phyloP scores from a whole-genome alignment of 2,329 filamentous ascomycete species.

The Verticillium alfalfae region DNA sequence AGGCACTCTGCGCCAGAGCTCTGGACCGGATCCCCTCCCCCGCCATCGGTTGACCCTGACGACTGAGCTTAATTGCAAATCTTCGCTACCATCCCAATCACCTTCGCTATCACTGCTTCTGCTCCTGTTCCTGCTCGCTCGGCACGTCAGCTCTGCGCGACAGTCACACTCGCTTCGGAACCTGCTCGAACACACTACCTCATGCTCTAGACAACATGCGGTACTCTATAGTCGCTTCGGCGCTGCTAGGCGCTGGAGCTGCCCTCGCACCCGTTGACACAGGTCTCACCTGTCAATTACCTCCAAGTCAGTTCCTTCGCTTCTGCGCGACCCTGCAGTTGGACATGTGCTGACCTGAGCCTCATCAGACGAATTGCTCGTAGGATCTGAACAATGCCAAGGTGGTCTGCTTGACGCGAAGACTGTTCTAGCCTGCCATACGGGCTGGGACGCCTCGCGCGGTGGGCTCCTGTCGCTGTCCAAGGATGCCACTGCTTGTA shows the following conservation, averaged over 20 bases:
- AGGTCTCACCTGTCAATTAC: conserved; percentile 1
- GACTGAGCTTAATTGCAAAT: neutral
- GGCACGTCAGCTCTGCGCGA: neutral
- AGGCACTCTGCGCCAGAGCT: neutral
- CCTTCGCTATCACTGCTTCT: neutral
- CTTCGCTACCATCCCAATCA: neutral
- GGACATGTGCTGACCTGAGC: neutral
- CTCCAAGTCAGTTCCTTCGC: neutral
- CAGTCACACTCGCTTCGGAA: neutral
- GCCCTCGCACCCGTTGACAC: conserved; percentile 34
- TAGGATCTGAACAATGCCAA: neutral
- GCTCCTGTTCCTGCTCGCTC: neutral
- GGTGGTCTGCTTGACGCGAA: neutral
- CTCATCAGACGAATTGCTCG: neutral
- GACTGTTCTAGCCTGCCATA: neutral
- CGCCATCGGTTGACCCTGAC: neutral
- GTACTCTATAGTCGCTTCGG: neutral
- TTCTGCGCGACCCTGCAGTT: neutral
- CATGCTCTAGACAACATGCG: neutral
- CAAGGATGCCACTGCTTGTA: conserved; percentile 74
- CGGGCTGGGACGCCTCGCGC: neutral
- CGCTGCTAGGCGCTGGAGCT: neutral
- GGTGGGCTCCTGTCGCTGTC: conserved; percentile 34
- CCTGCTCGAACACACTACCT: neutral
- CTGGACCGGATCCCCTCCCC: neutral